Evolutionary conservation across 768 basidiomycete genomes (phyloP), one percentile per base, ranked within the genome.

Genomic region (Tephrocybe rancida): DNA sequence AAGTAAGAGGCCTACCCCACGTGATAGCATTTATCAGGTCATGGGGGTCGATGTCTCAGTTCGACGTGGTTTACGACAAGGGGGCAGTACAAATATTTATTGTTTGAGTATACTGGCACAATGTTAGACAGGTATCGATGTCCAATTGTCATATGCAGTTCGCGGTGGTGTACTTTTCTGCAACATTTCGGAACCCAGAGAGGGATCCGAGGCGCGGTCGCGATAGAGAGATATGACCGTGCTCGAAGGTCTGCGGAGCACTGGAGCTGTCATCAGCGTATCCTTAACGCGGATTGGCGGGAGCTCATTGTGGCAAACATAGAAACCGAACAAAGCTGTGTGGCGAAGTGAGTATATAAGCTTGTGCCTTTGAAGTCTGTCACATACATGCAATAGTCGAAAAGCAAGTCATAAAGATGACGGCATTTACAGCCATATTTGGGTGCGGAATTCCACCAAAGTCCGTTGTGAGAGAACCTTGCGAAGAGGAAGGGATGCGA

Each of bases 361-460:
- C 18, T 43, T 25, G 14, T n/a, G 14, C 21, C 11, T n/a, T 16
- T 14, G 26, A 29, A 21, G 1, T 6, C 1, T n/a, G 1, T 14
- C 29, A 50, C 68, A 44, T 51, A 75, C 74, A 64, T 29, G 61
- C 32, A 37, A 60, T 24, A 16, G 65, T 53, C 10, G 64, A 47
- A n/a, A 65, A 32, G 25, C 69, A 75, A 16, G 69, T 68, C 53
- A 73, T 25, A 19, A 50, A 57, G 22, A 72, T 57, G 3, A 72
- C 56, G 2, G 61, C 57, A 11, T 56, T 50, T 2, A 66, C 66
- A 11, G 49, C 49, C 13, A 54, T 41, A 24, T 68, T 67, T 4
- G 68, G 50, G 50, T 64, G 48, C 0, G 43, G 27, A 11, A 60
- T 29, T 1, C 59, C 52, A 32, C 55, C 55, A 19, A 75, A 69